Base-by-base conservation (phyloP, 768 basidiomycete genomes). In the Boletellus emodensis region DNA sequence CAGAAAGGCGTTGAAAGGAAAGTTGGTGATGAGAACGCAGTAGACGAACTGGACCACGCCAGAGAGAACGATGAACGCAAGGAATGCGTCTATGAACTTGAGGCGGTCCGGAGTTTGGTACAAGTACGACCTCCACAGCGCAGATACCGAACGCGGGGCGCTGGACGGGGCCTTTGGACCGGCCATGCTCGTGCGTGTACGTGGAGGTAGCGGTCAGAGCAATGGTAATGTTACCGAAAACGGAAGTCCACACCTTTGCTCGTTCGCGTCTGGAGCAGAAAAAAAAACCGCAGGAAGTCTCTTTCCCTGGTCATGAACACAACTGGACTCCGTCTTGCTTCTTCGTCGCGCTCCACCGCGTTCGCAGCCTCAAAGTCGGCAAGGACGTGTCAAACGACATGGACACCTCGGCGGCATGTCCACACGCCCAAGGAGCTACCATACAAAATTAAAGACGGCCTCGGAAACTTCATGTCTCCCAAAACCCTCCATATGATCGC, bases 1-100 rank as follows among this genome's bases (percentile, higher is more conserved):
- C 59, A 97, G 71, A 73, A 99, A 99, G 35, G 96, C 93, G 60
- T 99, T 97, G 77, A 94, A 97, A 20, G 96, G 96, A 71, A 84
- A 98, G 73, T 84, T 88, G 51, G 93, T 93, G 54, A 99, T 78
- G 57, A 92, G 76, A 28, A 95, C 71, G 72, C 95, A 93, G 73
- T 98, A 98, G 10, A 80, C 72, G 72, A 99, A 97, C 67, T 97
- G 94, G 40, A 83, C 65, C 51, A 94, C 78, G 60, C 96, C 96
- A 2, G 90, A 89, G 40, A 95, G 77, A 75, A 97, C 84, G 61
- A 95, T 79, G 77, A 95, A 96, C 53, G 89, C 71, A 56, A 98
- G 79, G 76, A 97, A 97, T 8, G 83, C 72, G 74, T 99, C 96
- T 65, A 98, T 84, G 71, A 94, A 84, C 74, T 97, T 95, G 61